Evolutionary conservation across 441 rosid genomes (phyloP).

Genomic region (Melianthus villosus): DNA sequence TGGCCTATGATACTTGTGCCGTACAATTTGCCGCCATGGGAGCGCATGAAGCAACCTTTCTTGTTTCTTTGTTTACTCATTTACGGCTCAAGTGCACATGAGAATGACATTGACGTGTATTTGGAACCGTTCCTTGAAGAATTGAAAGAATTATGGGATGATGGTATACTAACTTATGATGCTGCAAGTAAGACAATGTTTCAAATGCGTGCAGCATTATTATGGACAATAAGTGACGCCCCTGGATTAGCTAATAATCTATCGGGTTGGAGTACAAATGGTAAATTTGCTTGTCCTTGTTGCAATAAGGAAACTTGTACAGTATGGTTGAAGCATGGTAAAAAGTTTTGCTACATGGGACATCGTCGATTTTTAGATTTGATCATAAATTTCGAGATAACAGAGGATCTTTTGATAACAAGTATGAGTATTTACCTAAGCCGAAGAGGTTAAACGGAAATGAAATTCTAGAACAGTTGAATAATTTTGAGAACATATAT

Average conservation of each 20-base stretch:
- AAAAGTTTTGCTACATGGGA: constrained; percentile 7
- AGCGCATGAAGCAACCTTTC: not conserved
- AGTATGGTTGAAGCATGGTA: not conserved
- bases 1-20: not conserved
- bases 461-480: too few species aligned
- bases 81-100: not conserved
- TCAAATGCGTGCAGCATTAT: not conserved
- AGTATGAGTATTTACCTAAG: too few species aligned
- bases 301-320: not conserved
- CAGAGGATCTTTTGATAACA: too few species aligned
- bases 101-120: constrained; percentile 2
- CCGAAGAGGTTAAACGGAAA: too few species aligned
- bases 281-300: constrained; percentile 1
- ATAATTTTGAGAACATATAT: too few species aligned
- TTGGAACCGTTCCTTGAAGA: constrained; percentile 4
- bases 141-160: constrained; percentile 2
- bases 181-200: not conserved
- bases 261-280: constrained; percentile 7
- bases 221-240: constrained; percentile 10
- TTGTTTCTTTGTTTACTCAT: constrained; percentile 1
- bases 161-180: not conserved
- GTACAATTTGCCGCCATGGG: constrained; percentile 3
- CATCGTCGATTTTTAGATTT: constrained; percentile 1
- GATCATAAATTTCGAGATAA: too few species aligned
- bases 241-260: constrained; percentile 1